These are phyloP conservation scores for Acrasis kona DNA, from an alignment of 78 protist genomes.

Conservation along the genomic window DNA sequence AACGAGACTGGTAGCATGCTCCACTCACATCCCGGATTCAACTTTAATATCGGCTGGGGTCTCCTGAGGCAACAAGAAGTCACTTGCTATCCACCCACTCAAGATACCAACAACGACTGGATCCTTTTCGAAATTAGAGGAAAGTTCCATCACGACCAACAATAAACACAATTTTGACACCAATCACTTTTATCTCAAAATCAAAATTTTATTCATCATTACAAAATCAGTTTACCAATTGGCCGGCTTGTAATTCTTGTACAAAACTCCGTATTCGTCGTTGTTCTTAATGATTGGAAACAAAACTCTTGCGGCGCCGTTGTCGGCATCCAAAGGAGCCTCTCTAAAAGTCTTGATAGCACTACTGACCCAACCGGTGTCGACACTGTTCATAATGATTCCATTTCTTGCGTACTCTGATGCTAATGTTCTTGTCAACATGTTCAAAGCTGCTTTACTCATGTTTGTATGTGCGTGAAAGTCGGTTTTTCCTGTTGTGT, in stretches of 20 bases:
- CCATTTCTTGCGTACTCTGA: conserved; percentile 15
- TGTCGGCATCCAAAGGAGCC: conserved; percentile 77
- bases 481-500: conserved; percentile 28
- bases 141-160: too few species aligned
- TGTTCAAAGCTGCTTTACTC: conserved; percentile 76
- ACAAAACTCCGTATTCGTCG: not conserved
- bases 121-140: too few species aligned
- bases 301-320: conserved; percentile 78
- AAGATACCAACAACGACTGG: too few species aligned
- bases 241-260: not conserved
- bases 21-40: too few species aligned
- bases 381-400: conserved; percentile 69
- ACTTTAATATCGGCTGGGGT: too few species aligned
- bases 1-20: too few species aligned
- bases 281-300: conserved; percentile 53
- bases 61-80: too few species aligned
- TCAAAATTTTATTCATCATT: too few species aligned
- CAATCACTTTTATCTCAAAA: too few species aligned
- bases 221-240: not conserved
- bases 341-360: not conserved
- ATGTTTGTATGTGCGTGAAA: conserved; percentile 91
- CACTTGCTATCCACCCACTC: too few species aligned
- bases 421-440: conserved; percentile 77
- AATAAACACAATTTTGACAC: too few species aligned
- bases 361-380: conserved; percentile 50